Evolutionary conservation across 805 yeast species (phyloP), one percentile per base, ranked within the genome.

Genomic region (Wickerhamiella alocasiicola): DNA sequence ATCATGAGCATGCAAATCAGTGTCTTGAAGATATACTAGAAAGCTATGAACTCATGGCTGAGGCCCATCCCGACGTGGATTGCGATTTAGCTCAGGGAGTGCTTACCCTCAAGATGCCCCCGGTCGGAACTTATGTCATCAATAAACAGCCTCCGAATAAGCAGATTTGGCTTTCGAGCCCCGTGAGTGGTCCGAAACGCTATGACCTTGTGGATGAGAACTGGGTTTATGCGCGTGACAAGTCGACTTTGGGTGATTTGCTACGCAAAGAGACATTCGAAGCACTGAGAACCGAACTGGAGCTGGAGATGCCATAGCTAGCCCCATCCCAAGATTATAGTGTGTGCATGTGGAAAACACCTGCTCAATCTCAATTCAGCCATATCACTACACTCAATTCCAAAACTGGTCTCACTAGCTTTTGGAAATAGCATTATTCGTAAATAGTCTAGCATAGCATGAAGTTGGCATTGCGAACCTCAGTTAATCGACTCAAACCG

Each of bases 111-210:
- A 72, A 67, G 5, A 52, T 81, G 13, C 82, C 88, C 3, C 71
- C 76, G 1, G 64, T 66, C 13, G 97, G 96, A 1, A 72, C 87
- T 0, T 91, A 91, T 56, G 94, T 91, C 21, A 78, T 91, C 55
- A 91, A 91, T 64, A 88, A 85, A 55, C 97, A 91, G 61, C 98
- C 98, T 1, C 96, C 98, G 3, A 91, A 85, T 62, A 80, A 82
- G 61, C 99, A 91, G 59, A 79, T 91, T 23, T 91, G 99, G 99
- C 68, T 88, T 40, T 75, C 93, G 44, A 81, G 94, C 32, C 99
- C 99, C 0, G 55, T 84, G 3, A 80, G 93, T 6, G 98, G 98
- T 0, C 98, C 98, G 5, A 84, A 85, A 55, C 55, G 72, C 31
- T 81, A 74, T 53, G 97, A 91, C 57, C 72, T 71, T 46, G 67